Evolutionary conservation across 2,329 filamentous ascomycete genomes (phyloP).

Genomic region (Chaetomium olivaceum): DNA sequence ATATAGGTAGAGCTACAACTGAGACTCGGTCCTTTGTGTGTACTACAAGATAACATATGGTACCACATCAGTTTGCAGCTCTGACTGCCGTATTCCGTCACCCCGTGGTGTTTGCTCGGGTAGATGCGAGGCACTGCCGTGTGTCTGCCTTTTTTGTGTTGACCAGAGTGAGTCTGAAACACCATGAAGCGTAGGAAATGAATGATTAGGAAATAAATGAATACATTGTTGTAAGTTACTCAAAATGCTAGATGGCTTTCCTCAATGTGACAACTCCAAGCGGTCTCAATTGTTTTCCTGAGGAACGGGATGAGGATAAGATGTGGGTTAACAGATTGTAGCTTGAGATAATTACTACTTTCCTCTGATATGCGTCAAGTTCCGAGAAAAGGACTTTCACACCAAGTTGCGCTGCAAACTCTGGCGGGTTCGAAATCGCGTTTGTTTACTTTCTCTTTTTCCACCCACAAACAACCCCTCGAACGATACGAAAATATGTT

Average conservation of each 20-base stretch:
- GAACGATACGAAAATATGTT: not conserved
- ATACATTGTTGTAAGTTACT: not conserved
- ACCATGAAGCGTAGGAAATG: not conserved
- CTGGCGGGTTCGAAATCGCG: not conserved
- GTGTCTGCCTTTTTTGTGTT: not conserved
- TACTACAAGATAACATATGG: no score
- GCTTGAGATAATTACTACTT: not conserved
- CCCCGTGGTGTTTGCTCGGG: not conserved
- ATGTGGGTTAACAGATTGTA: not conserved
- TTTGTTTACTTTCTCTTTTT: not conserved
- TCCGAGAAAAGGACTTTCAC: not conserved
- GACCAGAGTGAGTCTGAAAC: not conserved
- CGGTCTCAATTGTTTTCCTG: no score
- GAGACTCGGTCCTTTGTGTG: no score
- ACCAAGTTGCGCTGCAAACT: not conserved
- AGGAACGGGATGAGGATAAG: not conserved
- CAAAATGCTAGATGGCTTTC: no score
- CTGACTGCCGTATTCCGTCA: not conserved
- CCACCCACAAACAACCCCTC: not conserved
- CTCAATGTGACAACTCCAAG: not conserved
- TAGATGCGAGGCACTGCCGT: not conserved
- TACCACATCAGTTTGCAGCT: not conserved
- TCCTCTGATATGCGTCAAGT: not conserved
- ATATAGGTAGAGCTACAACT: no score
- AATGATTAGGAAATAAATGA: not conserved